phyloP scores from a whole-genome alignment of 805 yeast genomes.

The Saccharomycopsis olivae region DNA sequence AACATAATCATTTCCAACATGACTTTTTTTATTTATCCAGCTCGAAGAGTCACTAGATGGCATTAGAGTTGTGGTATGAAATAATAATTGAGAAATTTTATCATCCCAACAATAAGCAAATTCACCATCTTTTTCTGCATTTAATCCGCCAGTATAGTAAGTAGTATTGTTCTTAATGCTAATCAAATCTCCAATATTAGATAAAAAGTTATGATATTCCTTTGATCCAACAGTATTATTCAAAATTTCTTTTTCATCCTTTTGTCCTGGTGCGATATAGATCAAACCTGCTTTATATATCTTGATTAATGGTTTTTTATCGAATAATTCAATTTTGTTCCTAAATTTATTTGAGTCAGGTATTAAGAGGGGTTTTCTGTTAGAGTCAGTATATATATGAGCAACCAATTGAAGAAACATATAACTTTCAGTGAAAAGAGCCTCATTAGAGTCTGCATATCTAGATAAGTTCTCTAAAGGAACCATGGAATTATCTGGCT shows the following conservation, averaged over 20 bases:
- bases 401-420: slow-evolving; percentile 41
- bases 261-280: slow-evolving; percentile 63
- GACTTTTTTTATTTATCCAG: slow-evolving; percentile 48
- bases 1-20: slow-evolving; percentile 79
- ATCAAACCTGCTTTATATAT: slow-evolving; percentile 71
- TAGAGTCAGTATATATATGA: slow-evolving; percentile 26
- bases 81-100: slow-evolving; percentile 59
- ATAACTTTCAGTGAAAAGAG: slow-evolving; percentile 33
- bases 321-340: slow-evolving; percentile 53
- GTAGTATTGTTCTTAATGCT: slow-evolving; percentile 39
- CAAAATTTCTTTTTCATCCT: slow-evolving; percentile 51
- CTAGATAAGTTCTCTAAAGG: slow-evolving; percentile 21
- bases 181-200: slow-evolving; percentile 50
- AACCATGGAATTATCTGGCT: slow-evolving; percentile 30
- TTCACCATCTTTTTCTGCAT: slow-evolving; percentile 65
- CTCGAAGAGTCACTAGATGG: slow-evolving; percentile 31
- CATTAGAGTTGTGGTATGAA: slow-evolving; percentile 79
- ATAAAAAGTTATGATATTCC: slow-evolving; percentile 49
- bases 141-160: slow-evolving; percentile 72
- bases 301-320: slow-evolving; percentile 66
- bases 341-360: slow-evolving; percentile 27
- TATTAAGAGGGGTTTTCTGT: slow-evolving; percentile 14
- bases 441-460: slow-evolving; percentile 19
- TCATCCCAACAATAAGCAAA: slow-evolving; percentile 65
- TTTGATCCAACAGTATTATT: slow-evolving; percentile 54